Percentiles rank a stretch among this genome's conserved stretches.
These are phyloP conservation scores for Hericium erinaceus DNA, from an alignment of 768 basidiomycete genomes.

Conservation along the genomic window DNA sequence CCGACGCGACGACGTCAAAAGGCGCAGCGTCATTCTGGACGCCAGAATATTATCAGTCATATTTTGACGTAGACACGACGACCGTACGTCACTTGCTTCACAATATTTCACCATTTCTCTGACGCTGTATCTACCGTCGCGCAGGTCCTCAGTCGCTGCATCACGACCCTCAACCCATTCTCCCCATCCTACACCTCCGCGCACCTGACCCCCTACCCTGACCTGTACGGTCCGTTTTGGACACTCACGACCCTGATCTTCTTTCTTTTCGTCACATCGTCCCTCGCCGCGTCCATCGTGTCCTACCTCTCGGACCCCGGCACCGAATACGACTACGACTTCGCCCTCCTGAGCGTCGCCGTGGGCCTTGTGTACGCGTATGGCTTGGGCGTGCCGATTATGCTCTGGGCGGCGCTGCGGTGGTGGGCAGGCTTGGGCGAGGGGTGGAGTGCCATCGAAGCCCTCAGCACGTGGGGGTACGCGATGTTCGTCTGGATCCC, in stretches of 20 bases:
- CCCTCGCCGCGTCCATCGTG: slow-evolving; percentile 79
- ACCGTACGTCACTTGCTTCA: slow-evolving; percentile 33
- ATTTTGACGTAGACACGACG: slow-evolving; percentile 83
- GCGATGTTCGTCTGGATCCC: slow-evolving; percentile 84
- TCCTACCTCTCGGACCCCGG: slow-evolving; percentile 68
- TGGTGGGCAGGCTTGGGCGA: slow-evolving; percentile 78
- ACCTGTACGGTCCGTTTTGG: slow-evolving; percentile 95
- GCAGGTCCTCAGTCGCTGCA: slow-evolving; percentile 67
- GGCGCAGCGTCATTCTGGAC: slow-evolving; percentile 51
- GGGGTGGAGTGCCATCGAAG: slow-evolving; percentile 76
- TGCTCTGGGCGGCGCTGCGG: slow-evolving; percentile 77
- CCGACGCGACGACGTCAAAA: slow-evolving; percentile 31
- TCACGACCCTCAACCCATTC: slow-evolving; percentile 69
- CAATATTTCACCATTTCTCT: slow-evolving; percentile 1
- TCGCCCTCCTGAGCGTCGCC: slow-evolving; percentile 75
- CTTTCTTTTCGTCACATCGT: slow-evolving; percentile 87
- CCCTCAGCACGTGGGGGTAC: slow-evolving; percentile 74
- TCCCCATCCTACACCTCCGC: slow-evolving; percentile 53
- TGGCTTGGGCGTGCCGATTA: slow-evolving; percentile 69
- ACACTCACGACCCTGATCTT: slow-evolving; percentile 93
- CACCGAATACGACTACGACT: slow-evolving; percentile 82
- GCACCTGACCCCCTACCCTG: slow-evolving; percentile 54
- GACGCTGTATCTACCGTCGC: slow-evolving; percentile 4
- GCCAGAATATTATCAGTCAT: slow-evolving; percentile 77
- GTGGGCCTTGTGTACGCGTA: slow-evolving; percentile 83